Base-by-base conservation (phyloP, 345 rosid species). In the Eucalyptus cloeziana region DNA sequence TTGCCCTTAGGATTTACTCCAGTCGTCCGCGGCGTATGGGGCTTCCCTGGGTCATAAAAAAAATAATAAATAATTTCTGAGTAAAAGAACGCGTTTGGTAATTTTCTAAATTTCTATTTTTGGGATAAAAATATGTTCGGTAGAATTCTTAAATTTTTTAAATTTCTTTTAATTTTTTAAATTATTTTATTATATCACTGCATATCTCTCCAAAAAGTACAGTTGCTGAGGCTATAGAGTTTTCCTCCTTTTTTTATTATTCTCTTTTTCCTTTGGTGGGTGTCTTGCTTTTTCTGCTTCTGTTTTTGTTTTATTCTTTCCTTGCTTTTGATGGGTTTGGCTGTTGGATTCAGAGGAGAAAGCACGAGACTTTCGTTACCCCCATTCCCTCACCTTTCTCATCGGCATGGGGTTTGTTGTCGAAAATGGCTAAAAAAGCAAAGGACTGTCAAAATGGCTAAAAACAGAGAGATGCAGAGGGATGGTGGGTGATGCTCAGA, bases 401-500 rank as follows among this genome's bases (percentile, higher is more conserved):
- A n/a, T 91, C 93, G 91, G 49, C 52, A 37, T 64, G 13, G 85
- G 58, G 40, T 83, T 60, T 80, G 85, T 67, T 13, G 90, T 86
- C 56, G 47, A 90, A 94, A 95, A 91, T 89, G 91, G 94, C 89
- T 89, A 93, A 92, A 93, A 91, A 80, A 90, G 92, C 89, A 86
- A 88, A 89, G 87, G 47, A 86, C 92, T 91, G 88, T 87, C 25
- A 37, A 37, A 37, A 37, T 37, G 37, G 37, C 37, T 49, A 14
- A 49, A 14, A 49, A 49, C 51, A 14, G 17, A 49, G 6, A 49
- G 51, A 13, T 49, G 51, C 0, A 50, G 19, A 50, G 52, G 52
- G 19, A 50, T 50, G 52, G 19, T 50, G 52, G 52, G 52, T 50
- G 52, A 50, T 50, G 52, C 52, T 50, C 19, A 87, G 85, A 86